Evolutionary conservation across 2,329 filamentous ascomycete species (phyloP), one percentile per base, ranked within the genome.

Genomic region (Aureobasidium lini): DNA sequence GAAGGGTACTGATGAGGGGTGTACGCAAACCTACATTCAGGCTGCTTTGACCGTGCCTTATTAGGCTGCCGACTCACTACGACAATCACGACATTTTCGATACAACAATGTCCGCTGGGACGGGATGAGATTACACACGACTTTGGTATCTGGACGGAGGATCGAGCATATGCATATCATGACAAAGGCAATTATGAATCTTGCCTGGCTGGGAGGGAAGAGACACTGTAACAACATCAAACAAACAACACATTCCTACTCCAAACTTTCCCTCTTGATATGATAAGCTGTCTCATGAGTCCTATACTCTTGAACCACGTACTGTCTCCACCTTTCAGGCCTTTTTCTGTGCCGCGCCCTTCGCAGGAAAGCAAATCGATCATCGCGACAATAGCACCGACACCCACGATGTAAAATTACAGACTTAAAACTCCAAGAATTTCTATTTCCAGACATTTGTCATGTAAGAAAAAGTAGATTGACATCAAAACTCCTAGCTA

Each of bases 21-120:
- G 74, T 57, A 63, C 57, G 15, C 63, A 62, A 44, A 73, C 71
- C 6, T 75, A 69, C 66, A 63, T 76, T 31, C 73, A 76, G 60
- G 74, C 72, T 46, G 73, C 74, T 16, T 61, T 46, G 16, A 64
- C 65, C 42, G 66, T 71, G 43, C 74, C 73, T 8, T 76, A 76
- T 63, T 76, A 34, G 10, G 13, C 6, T 4, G 29, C 9, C 23
- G 37, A 13, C 3, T 16, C 15, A 11, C 11, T 6, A 37, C 11
- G 32, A 37, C 10, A 49, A 28, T 32, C 15, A 47, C 32, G 47
- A 37, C 32, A 7, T n/a, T 6, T 49, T 18, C 4, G 8, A 18
- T 36, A 36, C 47, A 37, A 9, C 11, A 23, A 18, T 4, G 32
- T 49, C 47, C 32, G 13, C 16, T 6, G 28, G 47, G 16, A 49